Evolutionary conservation across 2,329 filamentous ascomycete genomes (phyloP), one percentile per base, ranked within the genome.

Genomic region (Zymoseptoria passerinii): DNA sequence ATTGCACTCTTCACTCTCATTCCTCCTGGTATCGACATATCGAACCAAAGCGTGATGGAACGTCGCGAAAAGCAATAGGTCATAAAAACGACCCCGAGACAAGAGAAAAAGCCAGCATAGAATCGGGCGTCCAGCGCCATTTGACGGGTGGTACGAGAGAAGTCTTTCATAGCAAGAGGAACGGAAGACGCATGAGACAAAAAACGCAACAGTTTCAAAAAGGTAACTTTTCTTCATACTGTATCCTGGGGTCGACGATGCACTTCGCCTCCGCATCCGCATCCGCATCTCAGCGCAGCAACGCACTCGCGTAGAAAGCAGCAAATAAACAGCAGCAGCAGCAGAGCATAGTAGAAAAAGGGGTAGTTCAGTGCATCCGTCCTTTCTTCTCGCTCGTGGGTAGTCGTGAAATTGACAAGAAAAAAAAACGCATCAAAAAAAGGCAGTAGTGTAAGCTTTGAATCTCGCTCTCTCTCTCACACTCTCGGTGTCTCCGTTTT

Each of bases 381-480:
- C 35, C 35, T 44, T 44, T 44, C 35, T 44, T 44, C 16, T 16
- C 35, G 35, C 60, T 65, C 63, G 63, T 65, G 62, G 58, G 56
- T 65, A 60, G 58, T 65, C 63, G 63, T 65, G 35, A 44, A 44
- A 44, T 44, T 23, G 35, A 44, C 35, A 44, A 44, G 13, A 44
- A 16, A 2, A 64, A 64, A 59, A 60, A 64, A 65, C 63, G 63
- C 63, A 62, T 65, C 62, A 59, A 58, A 64, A 65, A 65, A 64
- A 60, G 63, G 62, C 63, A 61, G 62, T 65, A 62, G 61, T 63
- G 57, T 61, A 57, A 65, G 57, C 62, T 59, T 63, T 63, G 53
- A 61, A 64, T 44, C 35, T 44, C 35, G 16, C 35, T 44, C 35
- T 44, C 35, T 23, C 23, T 44, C 35, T 44, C 35, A 7, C 35